These are phyloP conservation scores for Thelephora terrestris DNA, from an alignment of 1,284 basidiomycete genomes.

Conservation along the genomic window DNA sequence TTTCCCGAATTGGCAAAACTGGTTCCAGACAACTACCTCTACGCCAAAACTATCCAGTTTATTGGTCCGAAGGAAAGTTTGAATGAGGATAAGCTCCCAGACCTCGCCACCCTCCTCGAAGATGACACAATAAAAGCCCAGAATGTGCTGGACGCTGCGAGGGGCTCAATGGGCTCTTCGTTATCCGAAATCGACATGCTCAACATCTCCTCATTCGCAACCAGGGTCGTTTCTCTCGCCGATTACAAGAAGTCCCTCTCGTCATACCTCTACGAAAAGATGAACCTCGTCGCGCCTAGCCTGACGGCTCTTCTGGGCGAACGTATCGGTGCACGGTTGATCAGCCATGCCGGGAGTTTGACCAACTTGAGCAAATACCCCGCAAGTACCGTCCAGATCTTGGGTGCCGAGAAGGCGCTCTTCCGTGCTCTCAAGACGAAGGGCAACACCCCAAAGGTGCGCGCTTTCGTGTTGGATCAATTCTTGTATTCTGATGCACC, in stretches of 20 bases:
- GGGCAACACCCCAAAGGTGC: conserved; percentile 94
- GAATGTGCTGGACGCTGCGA: conserved; percentile 91
- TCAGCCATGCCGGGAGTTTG: conserved; percentile 95
- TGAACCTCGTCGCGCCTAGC: conserved; percentile 96
- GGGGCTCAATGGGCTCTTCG: conserved; percentile 92
- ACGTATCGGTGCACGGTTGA: conserved; percentile 89
- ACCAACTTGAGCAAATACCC: conserved; percentile 98
- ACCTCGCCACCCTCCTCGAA: conserved; percentile 76
- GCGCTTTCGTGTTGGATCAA: conserved; percentile 7
- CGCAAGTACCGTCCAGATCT: conserved; percentile 95
- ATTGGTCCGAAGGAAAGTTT: conserved; percentile 87
- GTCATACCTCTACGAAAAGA: conserved; percentile 90
- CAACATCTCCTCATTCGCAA: conserved; percentile 92
- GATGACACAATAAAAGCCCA: conserved; percentile 84
- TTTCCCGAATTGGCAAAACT: conserved; percentile 96
- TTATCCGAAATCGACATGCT: conserved; percentile 93
- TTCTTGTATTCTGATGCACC: neutral
- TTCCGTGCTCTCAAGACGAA: conserved; percentile 99
- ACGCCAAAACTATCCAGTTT: conserved; percentile 81
- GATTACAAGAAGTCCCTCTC: conserved; percentile 93
- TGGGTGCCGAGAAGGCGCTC: conserved; percentile 96
- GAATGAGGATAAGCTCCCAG: conserved; percentile 68
- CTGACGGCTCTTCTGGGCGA: conserved; percentile 92
- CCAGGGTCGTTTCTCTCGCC: conserved; percentile 84
- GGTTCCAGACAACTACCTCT: conserved; percentile 93